Evolutionary conservation across 805 yeast genomes (phyloP), one percentile per base, ranked within the genome.

Genomic region (Candida alai): DNA sequence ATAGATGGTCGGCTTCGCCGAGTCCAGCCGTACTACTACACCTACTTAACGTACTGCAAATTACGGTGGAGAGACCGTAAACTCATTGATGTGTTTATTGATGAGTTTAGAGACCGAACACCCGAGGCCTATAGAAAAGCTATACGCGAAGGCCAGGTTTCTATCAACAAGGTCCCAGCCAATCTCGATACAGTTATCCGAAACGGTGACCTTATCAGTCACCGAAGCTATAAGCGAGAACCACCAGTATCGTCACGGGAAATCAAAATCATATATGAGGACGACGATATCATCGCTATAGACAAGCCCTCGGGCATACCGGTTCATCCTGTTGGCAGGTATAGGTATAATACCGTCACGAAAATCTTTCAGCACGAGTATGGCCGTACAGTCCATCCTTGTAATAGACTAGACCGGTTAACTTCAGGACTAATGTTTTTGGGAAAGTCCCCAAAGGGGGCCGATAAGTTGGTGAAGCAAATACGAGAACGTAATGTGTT

Each of bases 221-320:
- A 90, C 57, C 63, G 80, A 33, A 68, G 80, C 32, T 97, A 88
- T 52, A 73, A 93, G 31, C 97, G 90, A 51, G 98, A 93, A 52
- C 96, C 97, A 2, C 76, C 94, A 0, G 89, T 89, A 2, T 62
- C 73, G 6, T 58, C 82, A 35, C 50, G 65, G 28, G 72, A 74
- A 0, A 78, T 87, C 31, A 70, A 73, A 35, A 75, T 85, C 16
- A 83, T 89, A 0, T 71, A 69, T 51, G 85, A 88, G 49, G 80
- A 86, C 53, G 87, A 81, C 6, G 74, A 83, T 32, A 54, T 87
- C 15, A 67, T 93, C 4, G 94, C 84, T 3, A 80, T 93, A 15
- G 95, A 90, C 55, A 93, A 93, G 45, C 98, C 98, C 0, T 74
- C 93, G 4, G 97, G 98, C 0, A 72, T 93, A 2, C 97, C 98